Conservation (phyloP, 225 moss, liverwort and hornwort species). For the Pseudoscleropodium purum region DNA sequence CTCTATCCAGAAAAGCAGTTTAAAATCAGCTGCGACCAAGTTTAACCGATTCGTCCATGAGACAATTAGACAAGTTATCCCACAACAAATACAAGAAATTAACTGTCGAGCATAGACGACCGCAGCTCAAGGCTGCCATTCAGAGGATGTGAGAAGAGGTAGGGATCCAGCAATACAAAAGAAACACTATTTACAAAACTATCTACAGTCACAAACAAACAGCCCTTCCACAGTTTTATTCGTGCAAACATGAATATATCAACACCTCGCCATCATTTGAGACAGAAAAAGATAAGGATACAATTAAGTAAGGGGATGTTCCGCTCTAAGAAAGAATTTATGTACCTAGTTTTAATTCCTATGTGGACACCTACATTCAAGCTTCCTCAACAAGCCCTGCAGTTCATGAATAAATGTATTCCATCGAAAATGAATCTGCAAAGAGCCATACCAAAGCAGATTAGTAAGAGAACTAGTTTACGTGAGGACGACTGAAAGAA, state of each 20-base stretch:
- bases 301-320: neutral
- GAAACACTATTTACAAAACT: neutral
- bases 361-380: neutral
- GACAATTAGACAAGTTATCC: neutral
- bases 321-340: constrained; percentile 10
- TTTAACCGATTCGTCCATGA: neutral
- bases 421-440: constrained; percentile 19
- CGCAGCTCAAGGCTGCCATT: neutral
- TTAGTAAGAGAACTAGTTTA: neutral
- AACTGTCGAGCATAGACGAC: too few species aligned
- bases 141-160: neutral
- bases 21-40: neutral
- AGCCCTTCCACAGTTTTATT: neutral
- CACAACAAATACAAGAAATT: neutral
- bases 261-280: constrained; percentile 5
- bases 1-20: neutral
- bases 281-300: neutral
- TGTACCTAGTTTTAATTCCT: constrained; percentile 7
- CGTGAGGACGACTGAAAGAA: neutral
- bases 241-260: neutral
- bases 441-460: neutral
- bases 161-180: neutral
- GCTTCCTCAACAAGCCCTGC: constrained; percentile 10
- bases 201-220: neutral
- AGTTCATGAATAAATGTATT: constrained; percentile 20